These are phyloP conservation scores for Soucietia sequanensis DNA, from an alignment of 805 yeast species.

Conservation along the genomic window DNA sequence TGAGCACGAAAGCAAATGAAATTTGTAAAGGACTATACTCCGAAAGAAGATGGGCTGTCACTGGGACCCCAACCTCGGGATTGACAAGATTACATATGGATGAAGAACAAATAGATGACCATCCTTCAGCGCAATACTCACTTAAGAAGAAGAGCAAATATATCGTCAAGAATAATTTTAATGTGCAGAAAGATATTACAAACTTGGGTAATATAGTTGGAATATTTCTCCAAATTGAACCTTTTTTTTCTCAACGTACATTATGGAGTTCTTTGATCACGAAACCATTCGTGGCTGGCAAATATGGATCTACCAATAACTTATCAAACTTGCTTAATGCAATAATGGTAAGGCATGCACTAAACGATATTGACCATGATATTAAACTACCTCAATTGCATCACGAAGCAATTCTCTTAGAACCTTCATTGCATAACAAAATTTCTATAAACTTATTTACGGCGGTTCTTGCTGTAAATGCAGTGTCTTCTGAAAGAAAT, in stretches of 20 bases:
- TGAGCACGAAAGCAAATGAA: constrained; percentile 47
- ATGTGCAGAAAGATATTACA: constrained; percentile 51
- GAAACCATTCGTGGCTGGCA: constrained; percentile 44
- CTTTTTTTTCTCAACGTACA: constrained; percentile 49
- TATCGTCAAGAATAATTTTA: constrained; percentile 48
- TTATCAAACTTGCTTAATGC: constrained; percentile 42
- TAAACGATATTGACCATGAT: constrained; percentile 54
- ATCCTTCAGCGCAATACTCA: no score
- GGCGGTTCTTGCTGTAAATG: constrained; percentile 68
- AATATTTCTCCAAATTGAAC: constrained; percentile 57
- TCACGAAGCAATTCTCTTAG: constrained; percentile 56
- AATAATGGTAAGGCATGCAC: constrained; percentile 56
- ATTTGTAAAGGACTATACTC: constrained; percentile 48
- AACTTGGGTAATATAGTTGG: constrained; percentile 53
- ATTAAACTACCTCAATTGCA: constrained; percentile 56
- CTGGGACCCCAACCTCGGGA: constrained; percentile 77
- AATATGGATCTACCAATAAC: constrained; percentile 41
- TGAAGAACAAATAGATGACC: constrained; percentile 19
- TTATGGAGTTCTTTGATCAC: constrained; percentile 48
- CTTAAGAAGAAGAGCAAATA: constrained; percentile 33
- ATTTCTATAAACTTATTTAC: constrained; percentile 62
- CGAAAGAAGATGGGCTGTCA: constrained; percentile 71
- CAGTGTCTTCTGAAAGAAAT: constrained; percentile 67
- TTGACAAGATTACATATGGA: constrained; percentile 56
- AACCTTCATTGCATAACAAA: constrained; percentile 62